phyloP scores from a whole-genome alignment of 768 basidiomycete species.

The Rhizopogon salebrosus region DNA sequence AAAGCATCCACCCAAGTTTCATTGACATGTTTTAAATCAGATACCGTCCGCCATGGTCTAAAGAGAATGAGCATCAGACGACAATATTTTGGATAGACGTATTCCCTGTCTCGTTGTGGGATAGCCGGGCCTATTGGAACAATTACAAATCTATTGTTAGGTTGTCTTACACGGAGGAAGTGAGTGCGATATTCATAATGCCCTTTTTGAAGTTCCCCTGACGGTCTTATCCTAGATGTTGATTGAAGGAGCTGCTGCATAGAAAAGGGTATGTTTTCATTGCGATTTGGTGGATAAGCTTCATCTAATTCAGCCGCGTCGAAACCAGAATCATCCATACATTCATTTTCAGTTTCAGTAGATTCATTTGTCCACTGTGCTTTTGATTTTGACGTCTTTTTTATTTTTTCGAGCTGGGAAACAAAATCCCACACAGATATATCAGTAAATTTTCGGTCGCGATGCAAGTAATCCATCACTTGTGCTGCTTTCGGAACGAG shows the following conservation, averaged over 20 bases:
- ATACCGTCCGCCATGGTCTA: constrained; percentile 34
- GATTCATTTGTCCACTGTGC: too few relatives aligned
- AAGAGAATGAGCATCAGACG: constrained; percentile 38
- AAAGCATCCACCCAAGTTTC: constrained; percentile 29
- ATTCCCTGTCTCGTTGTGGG: constrained; percentile 27
- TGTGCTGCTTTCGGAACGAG: constrained; percentile 13
- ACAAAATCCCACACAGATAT: constrained; percentile 28
- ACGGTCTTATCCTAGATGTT: too few relatives aligned
- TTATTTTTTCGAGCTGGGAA: constrained; percentile 15
- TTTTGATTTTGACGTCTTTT: constrained; percentile 20
- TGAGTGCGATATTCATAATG: too few relatives aligned
- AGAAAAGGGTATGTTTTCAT: too few relatives aligned
- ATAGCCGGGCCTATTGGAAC: constrained; percentile 31
- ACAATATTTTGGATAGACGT: constrained; percentile 20
- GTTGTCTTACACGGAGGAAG: too few relatives aligned
- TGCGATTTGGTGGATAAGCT: too few relatives aligned
- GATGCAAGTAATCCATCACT: constrained; percentile 21
- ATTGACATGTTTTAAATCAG: constrained; percentile 16
- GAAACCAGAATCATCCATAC: too few relatives aligned
- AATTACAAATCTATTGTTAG: too few relatives aligned
- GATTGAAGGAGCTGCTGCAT: too few relatives aligned
- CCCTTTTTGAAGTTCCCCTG: too few relatives aligned
- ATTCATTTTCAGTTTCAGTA: too few relatives aligned
- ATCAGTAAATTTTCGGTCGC: constrained; percentile 10
- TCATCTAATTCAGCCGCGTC: too few relatives aligned